Evolutionary conservation across 2,329 filamentous ascomycete species (phyloP).

Genomic region (Colletotrichum gloeosporioides): DNA sequence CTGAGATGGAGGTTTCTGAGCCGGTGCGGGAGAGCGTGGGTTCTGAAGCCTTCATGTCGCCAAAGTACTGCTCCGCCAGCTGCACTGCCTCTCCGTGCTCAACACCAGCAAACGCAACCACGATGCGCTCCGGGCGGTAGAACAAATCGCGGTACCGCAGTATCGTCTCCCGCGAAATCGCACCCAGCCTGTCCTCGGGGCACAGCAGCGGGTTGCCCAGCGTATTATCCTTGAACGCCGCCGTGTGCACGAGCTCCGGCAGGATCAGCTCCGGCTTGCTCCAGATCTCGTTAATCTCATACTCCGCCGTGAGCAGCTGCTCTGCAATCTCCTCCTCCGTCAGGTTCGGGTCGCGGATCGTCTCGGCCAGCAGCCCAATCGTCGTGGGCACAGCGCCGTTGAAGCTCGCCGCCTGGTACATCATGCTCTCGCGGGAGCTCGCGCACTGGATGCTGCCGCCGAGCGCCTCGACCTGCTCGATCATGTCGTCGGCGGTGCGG

Average conservation of each 20-base stretch:
- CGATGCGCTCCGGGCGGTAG: conserved; percentile 88
- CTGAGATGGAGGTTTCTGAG: conserved; percentile 55
- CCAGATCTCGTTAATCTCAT: conserved; percentile 97
- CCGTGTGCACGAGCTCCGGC: conserved; percentile 93
- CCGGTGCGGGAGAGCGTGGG: conserved; percentile 58
- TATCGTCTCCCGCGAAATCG: conserved; percentile 77
- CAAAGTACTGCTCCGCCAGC: conserved; percentile 85
- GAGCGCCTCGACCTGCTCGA: conserved; percentile 84
- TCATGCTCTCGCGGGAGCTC: conserved; percentile 91
- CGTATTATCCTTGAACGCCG: conserved; percentile 95
- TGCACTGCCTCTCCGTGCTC: conserved; percentile 80
- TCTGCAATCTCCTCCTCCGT: conserved; percentile 86
- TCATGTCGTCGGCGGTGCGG: conserved; percentile 80
- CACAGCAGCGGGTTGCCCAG: conserved; percentile 93
- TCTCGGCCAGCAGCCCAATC: conserved; percentile 87
- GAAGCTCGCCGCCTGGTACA: conserved; percentile 99
- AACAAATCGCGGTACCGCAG: conserved; percentile 82
- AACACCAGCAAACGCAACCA: conserved; percentile 94
- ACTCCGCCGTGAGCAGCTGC: conserved; percentile 90
- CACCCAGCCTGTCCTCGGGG: conserved; percentile 78
- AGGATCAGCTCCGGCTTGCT: conserved; percentile 95
- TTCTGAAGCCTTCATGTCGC: conserved; percentile 75
- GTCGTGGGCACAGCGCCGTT: conserved; percentile 88
- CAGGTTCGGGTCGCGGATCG: conserved; percentile 84
- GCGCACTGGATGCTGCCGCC: conserved; percentile 98